These are phyloP conservation scores for Sedum album DNA, from an alignment of 164 flowering plant genomes.

Conservation along the genomic window DNA sequence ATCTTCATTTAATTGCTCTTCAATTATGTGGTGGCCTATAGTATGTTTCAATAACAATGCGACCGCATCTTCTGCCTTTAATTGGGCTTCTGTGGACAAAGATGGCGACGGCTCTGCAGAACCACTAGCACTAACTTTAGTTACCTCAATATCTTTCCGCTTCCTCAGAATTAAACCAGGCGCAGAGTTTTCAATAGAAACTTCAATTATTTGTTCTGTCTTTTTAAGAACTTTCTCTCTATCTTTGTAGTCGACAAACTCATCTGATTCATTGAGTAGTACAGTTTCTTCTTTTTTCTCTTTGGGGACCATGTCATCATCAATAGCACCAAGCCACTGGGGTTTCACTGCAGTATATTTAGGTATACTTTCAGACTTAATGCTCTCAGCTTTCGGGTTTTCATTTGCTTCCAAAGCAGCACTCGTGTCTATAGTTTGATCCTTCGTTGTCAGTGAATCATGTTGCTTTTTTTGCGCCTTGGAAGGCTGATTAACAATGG, in stretches of 20 bases:
- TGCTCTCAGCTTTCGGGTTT: slow-evolving; percentile 25
- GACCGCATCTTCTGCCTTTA: slow-evolving; percentile 67
- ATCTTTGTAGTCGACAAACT: slow-evolving; percentile 84
- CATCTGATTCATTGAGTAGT: slow-evolving; percentile 29
- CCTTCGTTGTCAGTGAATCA: slow-evolving; percentile 19
- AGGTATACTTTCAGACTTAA: slow-evolving; percentile 24
- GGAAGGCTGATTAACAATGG: slow-evolving; percentile 19
- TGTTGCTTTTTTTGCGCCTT: slow-evolving; percentile 22
- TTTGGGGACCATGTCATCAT: slow-evolving; percentile 24
- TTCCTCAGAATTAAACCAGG: slow-evolving; percentile 87
- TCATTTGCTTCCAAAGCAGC: slow-evolving; percentile 11
- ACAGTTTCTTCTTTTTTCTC: slow-evolving; percentile 25
- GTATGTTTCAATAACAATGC: slow-evolving; percentile 72
- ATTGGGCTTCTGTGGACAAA: slow-evolving; percentile 26
- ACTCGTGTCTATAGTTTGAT: slow-evolving; percentile 4
- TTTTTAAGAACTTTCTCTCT: slow-evolving; percentile 38
- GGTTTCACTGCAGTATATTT: slow-evolving; percentile 51
- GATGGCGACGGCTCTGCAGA: slow-evolving; percentile 24
- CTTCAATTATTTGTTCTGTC: slow-evolving; percentile 16
- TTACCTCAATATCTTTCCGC: slow-evolving; percentile 45
- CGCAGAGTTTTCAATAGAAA: slow-evolving; percentile 56
- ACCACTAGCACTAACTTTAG: slow-evolving; percentile 19
- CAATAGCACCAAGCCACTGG: slow-evolving; percentile 90
- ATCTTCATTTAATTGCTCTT: slow-evolving; percentile 15
- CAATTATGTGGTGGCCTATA: slow-evolving; percentile 37